These are phyloP conservation scores for Pythium aphanidermatum DNA, from an alignment of 352 stramenopile species.

Conservation along the genomic window DNA sequence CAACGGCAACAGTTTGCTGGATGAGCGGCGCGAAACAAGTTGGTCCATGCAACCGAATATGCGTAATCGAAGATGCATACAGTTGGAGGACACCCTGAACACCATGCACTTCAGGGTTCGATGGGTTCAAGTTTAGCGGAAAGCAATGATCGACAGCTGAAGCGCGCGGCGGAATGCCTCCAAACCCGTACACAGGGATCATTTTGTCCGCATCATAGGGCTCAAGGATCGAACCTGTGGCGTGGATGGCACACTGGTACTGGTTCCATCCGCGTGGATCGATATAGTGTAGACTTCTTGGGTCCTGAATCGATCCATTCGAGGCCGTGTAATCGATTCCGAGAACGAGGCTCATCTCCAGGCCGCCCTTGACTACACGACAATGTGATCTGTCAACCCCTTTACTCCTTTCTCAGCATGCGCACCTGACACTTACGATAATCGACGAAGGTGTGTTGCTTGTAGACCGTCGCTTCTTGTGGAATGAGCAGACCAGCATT, in stretches of 20 bases:
- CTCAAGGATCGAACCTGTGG: slow-evolving; percentile 61
- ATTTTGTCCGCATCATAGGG: slow-evolving; percentile 68
- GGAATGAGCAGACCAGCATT: slow-evolving; percentile 45
- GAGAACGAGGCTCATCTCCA: slow-evolving; percentile 84
- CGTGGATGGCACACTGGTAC: slow-evolving; percentile 67
- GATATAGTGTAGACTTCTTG: slow-evolving; percentile 63
- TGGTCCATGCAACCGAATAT: slow-evolving; percentile 48
- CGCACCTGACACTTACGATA: slow-evolving; percentile 49
- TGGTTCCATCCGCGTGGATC: slow-evolving; percentile 57
- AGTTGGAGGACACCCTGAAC: slow-evolving; percentile 69
- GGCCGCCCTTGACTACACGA: slow-evolving; percentile 50
- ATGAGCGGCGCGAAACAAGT: slow-evolving; percentile 59
- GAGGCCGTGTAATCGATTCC: slow-evolving; percentile 75
- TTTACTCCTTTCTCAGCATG: too few relatives aligned
- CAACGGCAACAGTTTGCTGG: slow-evolving; percentile 44
- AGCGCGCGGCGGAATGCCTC: slow-evolving; percentile 66
- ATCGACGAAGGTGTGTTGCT: slow-evolving; percentile 48
- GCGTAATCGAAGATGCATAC: slow-evolving; percentile 32
- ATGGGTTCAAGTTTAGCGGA: slow-evolving; percentile 65
- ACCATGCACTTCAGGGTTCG: slow-evolving; percentile 63
- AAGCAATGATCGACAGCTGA: slow-evolving; percentile 89
- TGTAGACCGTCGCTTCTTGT: slow-evolving; percentile 33
- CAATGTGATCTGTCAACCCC: not conserved
- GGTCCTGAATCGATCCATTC: slow-evolving; percentile 45
- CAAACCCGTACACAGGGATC: slow-evolving; percentile 74